phyloP scores from a whole-genome alignment of 495 filamentous ascomycete genomes.

The Durotheca rogersii region DNA sequence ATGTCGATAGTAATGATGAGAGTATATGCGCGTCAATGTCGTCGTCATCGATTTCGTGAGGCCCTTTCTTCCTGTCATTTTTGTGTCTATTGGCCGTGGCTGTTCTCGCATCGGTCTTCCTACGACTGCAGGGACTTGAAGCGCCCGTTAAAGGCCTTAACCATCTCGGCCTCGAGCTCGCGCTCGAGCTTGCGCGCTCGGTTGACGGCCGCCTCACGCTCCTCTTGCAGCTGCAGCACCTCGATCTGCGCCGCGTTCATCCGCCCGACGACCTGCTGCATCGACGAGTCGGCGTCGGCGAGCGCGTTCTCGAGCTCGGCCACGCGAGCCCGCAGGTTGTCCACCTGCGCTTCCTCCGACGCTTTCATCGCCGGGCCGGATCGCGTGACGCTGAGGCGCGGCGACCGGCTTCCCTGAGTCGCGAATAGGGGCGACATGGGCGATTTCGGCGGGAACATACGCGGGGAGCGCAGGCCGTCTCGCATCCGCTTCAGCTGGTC shows the following conservation, averaged over 20 bases:
- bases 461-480: conserved; percentile 45
- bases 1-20: too few species aligned
- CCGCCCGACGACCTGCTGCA: conserved; percentile 87
- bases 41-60: too few species aligned
- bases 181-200: conserved; percentile 75
- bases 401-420: conserved; percentile 44
- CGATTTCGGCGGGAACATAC: conserved; percentile 52
- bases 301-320: conserved; percentile 82
- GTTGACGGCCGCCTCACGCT: conserved; percentile 84
- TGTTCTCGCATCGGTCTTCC: too few species aligned
- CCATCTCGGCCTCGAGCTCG: conserved; percentile 48
- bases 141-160: conserved; percentile 48
- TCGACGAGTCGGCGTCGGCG: conserved; percentile 80
- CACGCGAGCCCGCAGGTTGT: conserved; percentile 70
- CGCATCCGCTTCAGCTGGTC: conserved; percentile 76
- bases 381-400: conserved; percentile 47
- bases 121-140: conserved; percentile 40
- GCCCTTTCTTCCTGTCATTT: too few species aligned
- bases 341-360: conserved; percentile 64
- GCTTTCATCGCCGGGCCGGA: conserved; percentile 42
- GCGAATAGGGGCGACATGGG: conserved; percentile 66
- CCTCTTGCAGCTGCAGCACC: conserved; percentile 86
- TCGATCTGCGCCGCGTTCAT: conserved; percentile 96
- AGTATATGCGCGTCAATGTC: conserved; percentile 10
- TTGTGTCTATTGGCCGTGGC: too few species aligned